These are phyloP conservation scores for Enterospora canceri DNA, from an alignment of 371 early-diverging fungal genomes.

Conservation along the genomic window DNA sequence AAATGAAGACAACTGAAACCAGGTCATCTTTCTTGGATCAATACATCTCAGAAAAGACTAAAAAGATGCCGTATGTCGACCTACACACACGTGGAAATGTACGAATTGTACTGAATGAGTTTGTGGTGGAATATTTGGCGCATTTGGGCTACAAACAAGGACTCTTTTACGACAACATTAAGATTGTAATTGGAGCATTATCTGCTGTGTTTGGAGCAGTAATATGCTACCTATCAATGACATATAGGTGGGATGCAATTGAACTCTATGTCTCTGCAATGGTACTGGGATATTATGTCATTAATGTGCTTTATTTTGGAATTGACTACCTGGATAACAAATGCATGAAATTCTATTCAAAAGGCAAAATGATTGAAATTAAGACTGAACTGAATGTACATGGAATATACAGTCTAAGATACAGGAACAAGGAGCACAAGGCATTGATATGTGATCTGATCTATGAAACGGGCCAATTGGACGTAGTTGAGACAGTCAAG, in stretches of 20 bases:
- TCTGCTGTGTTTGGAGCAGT: constrained; percentile 12
- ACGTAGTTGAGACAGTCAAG: constrained; percentile 24
- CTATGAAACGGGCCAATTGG: constrained; percentile 29
- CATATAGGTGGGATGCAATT: constrained; percentile 35
- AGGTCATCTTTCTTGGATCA: constrained; percentile 30
- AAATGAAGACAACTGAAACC: too few species aligned
- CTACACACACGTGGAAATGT: constrained; percentile 32
- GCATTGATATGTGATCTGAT: constrained; percentile 42
- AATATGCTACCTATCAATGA: constrained; percentile 19
- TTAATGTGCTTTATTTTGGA: constrained; percentile 27
- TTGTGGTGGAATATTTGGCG: constrained; percentile 29
- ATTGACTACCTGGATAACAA: constrained; percentile 1
- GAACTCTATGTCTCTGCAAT: constrained; percentile 1
- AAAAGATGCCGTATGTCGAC: constrained; percentile 38
- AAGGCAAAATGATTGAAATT: not conserved
- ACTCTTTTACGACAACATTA: constrained; percentile 23
- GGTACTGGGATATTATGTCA: constrained; percentile 22
- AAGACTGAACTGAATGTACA: constrained; percentile 6
- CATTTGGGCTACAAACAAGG: constrained; percentile 12
- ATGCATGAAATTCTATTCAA: not conserved
- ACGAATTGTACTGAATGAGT: constrained; percentile 40
- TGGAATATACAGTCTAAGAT: constrained; percentile 21
- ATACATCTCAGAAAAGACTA: constrained; percentile 27
- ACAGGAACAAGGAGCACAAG: constrained; percentile 25
- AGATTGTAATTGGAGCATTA: constrained; percentile 27